phyloP scores from a whole-genome alignment of 2,329 filamentous ascomycete species.

The Lecanicillium sp. region DNA sequence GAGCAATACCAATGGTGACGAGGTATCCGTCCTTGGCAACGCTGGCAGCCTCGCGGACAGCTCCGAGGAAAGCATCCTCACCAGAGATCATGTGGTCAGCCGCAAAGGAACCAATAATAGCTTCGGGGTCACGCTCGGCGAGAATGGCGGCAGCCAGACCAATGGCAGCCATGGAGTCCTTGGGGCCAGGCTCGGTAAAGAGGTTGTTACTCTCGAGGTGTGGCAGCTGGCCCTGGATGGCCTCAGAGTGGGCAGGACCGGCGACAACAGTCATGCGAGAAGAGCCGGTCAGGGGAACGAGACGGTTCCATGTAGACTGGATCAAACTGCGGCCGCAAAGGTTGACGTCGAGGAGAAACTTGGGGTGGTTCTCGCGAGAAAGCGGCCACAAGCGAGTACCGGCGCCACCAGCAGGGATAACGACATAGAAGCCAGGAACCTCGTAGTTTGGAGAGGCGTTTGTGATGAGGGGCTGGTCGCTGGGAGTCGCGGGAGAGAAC shows the following conservation, averaged over 20 bases:
- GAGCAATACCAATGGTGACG: constrained; percentile 18
- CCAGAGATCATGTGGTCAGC: constrained; percentile 20
- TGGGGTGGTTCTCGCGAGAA: constrained; percentile 19
- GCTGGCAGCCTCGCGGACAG: constrained; percentile 17
- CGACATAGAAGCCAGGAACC: constrained; percentile 18
- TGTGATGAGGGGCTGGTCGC: constrained; percentile 8
- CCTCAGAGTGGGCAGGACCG: constrained; percentile 16
- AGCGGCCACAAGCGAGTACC: constrained; percentile 19
- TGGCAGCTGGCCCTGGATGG: constrained; percentile 16
- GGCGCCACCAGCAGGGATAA: constrained; percentile 18
- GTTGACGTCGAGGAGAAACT: constrained; percentile 18
- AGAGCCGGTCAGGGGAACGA: constrained; percentile 17
- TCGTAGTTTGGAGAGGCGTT: constrained; percentile 13
- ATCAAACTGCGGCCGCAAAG: constrained; percentile 17
- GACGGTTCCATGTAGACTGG: constrained; percentile 17
- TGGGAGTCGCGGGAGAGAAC: constrained; percentile 4
- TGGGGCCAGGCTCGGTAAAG: constrained; percentile 18
- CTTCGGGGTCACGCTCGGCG: constrained; percentile 15
- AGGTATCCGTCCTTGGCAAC: constrained; percentile 18
- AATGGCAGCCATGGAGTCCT: constrained; percentile 19
- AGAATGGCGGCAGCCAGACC: constrained; percentile 18
- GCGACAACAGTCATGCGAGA: constrained; percentile 18
- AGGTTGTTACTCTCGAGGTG: constrained; percentile 14
- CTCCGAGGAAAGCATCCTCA: constrained; percentile 17
- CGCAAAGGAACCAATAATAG: constrained; percentile 18